These are phyloP conservation scores for Aphanomyces euteiches DNA, from an alignment of 352 stramenopile species.

Conservation along the genomic window DNA sequence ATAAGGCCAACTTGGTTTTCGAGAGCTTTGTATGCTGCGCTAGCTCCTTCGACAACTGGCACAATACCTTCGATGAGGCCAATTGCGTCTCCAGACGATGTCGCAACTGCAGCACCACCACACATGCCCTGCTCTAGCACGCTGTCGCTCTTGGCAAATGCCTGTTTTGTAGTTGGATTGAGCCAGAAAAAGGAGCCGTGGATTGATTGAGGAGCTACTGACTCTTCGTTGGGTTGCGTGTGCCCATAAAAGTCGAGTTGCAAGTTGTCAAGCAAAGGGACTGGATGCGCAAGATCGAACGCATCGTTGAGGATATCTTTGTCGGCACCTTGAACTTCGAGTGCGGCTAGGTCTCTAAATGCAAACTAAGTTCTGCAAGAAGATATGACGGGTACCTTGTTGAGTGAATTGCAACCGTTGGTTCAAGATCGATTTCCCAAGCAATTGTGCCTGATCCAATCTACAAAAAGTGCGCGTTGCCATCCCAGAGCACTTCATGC, in stretches of 20 bases:
- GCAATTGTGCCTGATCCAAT: slow-evolving; percentile 3
- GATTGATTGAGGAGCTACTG: slow-evolving; percentile 31
- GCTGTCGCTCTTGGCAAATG: slow-evolving; percentile 69
- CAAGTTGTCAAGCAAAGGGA: background rate
- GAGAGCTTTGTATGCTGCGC: slow-evolving; percentile 49
- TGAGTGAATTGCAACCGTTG: background rate
- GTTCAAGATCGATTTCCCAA: slow-evolving; percentile 28
- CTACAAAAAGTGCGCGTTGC: slow-evolving; percentile 5
- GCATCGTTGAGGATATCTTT: background rate
- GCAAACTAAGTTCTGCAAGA: background rate
- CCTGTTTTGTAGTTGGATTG: slow-evolving; percentile 52
- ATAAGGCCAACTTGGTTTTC: slow-evolving; percentile 71
- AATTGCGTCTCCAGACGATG: slow-evolving; percentile 42
- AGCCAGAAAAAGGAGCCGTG: slow-evolving; percentile 53
- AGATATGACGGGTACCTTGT: background rate
- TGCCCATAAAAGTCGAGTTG: slow-evolving; percentile 15
- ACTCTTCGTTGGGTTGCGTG: background rate
- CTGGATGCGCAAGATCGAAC: slow-evolving; percentile 1
- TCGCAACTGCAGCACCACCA: slow-evolving; percentile 57
- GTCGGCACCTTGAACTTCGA: background rate
- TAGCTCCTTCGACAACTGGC: slow-evolving; percentile 35
- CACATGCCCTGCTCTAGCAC: slow-evolving; percentile 81
- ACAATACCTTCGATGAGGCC: slow-evolving; percentile 79
- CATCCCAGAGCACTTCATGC: no score
- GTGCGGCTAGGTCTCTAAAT: slow-evolving; percentile 18